Percentiles rank a stretch among this genome's conserved stretches.
phyloP scores from a whole-genome alignment of 768 basidiomycete species.

The Tubosaeta sp. region DNA sequence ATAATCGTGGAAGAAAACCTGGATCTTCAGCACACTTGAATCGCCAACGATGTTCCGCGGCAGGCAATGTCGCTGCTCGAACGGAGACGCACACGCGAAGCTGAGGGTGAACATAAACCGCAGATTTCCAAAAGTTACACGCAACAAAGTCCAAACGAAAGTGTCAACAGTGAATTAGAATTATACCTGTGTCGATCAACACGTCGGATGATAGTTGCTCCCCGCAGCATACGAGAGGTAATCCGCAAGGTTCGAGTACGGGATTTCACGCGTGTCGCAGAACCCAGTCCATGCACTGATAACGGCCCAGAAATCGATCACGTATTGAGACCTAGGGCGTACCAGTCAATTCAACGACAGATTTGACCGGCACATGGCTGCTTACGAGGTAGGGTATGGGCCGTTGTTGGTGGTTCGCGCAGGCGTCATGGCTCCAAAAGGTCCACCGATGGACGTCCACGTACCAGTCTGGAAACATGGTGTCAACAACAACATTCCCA shows the following conservation, averaged over 20 bases:
- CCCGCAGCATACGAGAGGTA: background rate
- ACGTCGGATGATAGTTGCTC: background rate
- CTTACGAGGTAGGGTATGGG: background rate
- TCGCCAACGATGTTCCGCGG: no score
- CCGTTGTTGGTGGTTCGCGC: background rate
- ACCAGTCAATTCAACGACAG: background rate
- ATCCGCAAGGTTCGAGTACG: background rate
- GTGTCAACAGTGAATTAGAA: no score
- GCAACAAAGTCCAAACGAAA: no score
- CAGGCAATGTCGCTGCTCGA: no score
- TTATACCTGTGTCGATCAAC: background rate
- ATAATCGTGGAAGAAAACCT: no score
- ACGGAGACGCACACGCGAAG: no score
- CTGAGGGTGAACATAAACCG: no score
- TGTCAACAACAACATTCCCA: background rate
- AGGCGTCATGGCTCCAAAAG: background rate
- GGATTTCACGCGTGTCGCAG: background rate
- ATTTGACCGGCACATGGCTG: background rate
- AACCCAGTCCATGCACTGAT: background rate
- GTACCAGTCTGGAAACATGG: background rate
- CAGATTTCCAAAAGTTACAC: no score
- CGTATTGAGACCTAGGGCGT: background rate
- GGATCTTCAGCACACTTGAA: no score
- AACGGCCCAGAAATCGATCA: background rate
- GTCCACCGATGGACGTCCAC: background rate